phyloP scores from a whole-genome alignment of 352 stramenopile species.

The Phytophthora syringae region DNA sequence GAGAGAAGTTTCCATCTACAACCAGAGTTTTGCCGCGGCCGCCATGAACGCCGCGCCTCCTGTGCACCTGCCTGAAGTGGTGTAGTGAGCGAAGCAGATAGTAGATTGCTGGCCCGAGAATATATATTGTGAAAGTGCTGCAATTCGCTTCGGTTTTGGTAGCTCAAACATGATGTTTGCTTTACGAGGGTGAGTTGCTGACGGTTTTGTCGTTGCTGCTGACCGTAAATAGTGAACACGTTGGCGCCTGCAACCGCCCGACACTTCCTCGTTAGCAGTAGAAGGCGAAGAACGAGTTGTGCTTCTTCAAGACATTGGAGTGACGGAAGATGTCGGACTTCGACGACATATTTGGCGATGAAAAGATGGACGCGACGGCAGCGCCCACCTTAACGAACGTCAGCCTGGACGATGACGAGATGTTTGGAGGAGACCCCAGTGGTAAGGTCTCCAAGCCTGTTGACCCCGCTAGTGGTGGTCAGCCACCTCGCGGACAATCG shows the following conservation, averaged over 20 bases:
- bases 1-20: conserved; percentile 80
- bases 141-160: too few relatives aligned
- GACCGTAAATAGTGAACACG: conserved; percentile 17
- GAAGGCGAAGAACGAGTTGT: neutral
- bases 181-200: too few relatives aligned
- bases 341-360: conserved; percentile 85
- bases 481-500: conserved; percentile 18
- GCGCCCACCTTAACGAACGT: conserved; percentile 46
- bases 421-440: conserved; percentile 23
- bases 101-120: conserved; percentile 32
- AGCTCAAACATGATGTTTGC: too few relatives aligned
- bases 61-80: conserved; percentile 68
- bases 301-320: neutral
- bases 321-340: conserved; percentile 50
- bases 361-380: conserved; percentile 66
- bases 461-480: neutral
- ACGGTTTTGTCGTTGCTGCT: conserved; percentile 17
- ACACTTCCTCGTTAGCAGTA: conserved; percentile 7
- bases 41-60: conserved; percentile 87
- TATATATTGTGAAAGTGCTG: conserved; percentile 35
- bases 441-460: conserved; percentile 22
- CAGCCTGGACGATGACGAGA: conserved; percentile 59
- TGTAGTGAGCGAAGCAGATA: conserved; percentile 38
- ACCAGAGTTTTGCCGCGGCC: conserved; percentile 77
- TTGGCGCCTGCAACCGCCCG: conserved; percentile 10